Conservation (phyloP, 2,329 filamentous ascomycete genomes). For the Hypoxylon rubiginosum region DNA sequence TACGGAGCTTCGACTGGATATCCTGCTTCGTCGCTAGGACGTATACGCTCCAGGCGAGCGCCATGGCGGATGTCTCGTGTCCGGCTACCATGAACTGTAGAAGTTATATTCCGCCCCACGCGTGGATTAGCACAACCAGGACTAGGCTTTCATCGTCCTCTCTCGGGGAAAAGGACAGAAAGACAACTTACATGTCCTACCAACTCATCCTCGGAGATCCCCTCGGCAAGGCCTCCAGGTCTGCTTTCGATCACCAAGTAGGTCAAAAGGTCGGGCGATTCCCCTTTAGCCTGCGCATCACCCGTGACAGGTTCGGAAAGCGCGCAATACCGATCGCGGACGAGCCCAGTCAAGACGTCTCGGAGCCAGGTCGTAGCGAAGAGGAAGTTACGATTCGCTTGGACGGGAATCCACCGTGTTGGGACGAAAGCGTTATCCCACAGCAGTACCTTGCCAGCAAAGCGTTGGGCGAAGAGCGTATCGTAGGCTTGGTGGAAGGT, state of each 20-base stretch:
- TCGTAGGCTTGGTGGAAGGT: slow-evolving; percentile 33
- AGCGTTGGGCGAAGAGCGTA: slow-evolving; percentile 24
- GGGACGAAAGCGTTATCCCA: slow-evolving; percentile 29
- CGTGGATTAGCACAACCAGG: neutral
- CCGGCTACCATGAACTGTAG: slow-evolving; percentile 36
- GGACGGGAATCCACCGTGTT: slow-evolving; percentile 28
- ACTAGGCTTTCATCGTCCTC: neutral
- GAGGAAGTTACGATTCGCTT: slow-evolving; percentile 26
- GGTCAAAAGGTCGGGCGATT: slow-evolving; percentile 26
- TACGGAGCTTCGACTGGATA: slow-evolving; percentile 27
- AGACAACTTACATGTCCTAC: slow-evolving; percentile 28
- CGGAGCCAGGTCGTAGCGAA: slow-evolving; percentile 24
- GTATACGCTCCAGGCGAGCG: slow-evolving; percentile 35
- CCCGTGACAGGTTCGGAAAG: slow-evolving; percentile 4
- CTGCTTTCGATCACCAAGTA: slow-evolving; percentile 35
- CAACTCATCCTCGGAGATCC: slow-evolving; percentile 30
- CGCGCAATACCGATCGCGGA: slow-evolving; percentile 21
- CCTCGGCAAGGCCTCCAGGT: slow-evolving; percentile 34
- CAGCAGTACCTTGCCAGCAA: slow-evolving; percentile 22
- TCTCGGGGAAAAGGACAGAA: neutral
- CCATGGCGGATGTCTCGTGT: slow-evolving; percentile 35
- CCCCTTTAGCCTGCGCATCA: slow-evolving; percentile 1
- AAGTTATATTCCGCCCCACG: slow-evolving; percentile 11
- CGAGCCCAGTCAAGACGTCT: slow-evolving; percentile 13
- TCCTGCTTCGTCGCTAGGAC: slow-evolving; percentile 26